Percentiles rank a stretch among this genome's conserved stretches.
Evolutionary conservation across 139 green algal genomes (phyloP).

Genomic region (Limnomonas spitsbergensis): DNA sequence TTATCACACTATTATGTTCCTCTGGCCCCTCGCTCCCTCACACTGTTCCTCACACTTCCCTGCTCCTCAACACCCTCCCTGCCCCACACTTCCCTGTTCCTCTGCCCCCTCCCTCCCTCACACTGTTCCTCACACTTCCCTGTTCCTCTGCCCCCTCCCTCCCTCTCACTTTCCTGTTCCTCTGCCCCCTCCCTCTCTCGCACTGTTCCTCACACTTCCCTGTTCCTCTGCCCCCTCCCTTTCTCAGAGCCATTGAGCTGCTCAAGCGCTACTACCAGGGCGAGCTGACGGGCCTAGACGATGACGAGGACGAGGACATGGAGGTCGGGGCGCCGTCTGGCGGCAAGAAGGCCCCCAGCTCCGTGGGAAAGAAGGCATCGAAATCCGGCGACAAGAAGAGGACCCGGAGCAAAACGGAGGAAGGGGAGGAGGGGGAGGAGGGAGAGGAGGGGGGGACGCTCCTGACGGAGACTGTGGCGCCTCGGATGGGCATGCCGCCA

Average conservation of each 20-base stretch:
- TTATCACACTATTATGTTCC: no score
- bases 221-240: no score
- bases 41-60: no score
- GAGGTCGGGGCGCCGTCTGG: slow-evolving; percentile 14
- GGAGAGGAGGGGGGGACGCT: slow-evolving; percentile 42
- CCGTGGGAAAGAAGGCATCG: background rate
- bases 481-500: slow-evolving; percentile 76
- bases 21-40: no score
- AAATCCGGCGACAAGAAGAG: slow-evolving; percentile 24
- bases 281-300: slow-evolving; percentile 43
- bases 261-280: slow-evolving; percentile 61
- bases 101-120: no score
- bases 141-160: no score
- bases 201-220: no score
- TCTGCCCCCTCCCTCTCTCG: no score
- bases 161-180: no score
- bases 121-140: no score
- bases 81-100: no score
- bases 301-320: slow-evolving; percentile 40
- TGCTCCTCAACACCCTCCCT: no score
- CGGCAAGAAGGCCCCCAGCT: background rate
- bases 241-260: slow-evolving; percentile 48
- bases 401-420: background rate
- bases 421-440: slow-evolving; percentile 9
- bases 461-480: slow-evolving; percentile 74